Conservation (phyloP, 1,284 basidiomycete genomes). For the Trichosporon sp. region DNA sequence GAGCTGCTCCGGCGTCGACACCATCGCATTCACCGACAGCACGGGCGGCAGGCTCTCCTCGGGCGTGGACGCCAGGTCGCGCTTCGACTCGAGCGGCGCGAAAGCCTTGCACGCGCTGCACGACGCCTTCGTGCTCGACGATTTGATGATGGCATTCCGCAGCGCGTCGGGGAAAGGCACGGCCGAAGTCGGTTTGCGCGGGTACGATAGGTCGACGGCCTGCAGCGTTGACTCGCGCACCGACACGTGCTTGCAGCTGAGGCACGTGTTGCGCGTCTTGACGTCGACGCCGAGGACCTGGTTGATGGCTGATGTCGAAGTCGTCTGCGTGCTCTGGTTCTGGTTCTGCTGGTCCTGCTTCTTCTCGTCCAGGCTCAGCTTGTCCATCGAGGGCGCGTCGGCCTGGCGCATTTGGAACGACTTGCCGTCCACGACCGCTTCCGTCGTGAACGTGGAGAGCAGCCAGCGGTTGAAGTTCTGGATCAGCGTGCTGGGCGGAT, state of each 20-base stretch:
- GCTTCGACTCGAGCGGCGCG: conserved; percentile 64
- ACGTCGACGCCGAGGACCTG: conserved; percentile 74
- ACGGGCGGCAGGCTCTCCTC: conserved; percentile 65
- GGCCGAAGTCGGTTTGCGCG: conserved; percentile 11
- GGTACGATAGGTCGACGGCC: conserved; percentile 78
- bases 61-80: conserved; percentile 59
- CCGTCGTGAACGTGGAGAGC: conserved; percentile 50
- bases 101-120: conserved; percentile 79
- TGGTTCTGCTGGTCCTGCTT: not conserved
- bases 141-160: conserved; percentile 69
- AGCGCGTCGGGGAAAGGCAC: conserved; percentile 62
- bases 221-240: conserved; percentile 71
- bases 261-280: conserved; percentile 68
- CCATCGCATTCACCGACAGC: conserved; percentile 80
- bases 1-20: conserved; percentile 68
- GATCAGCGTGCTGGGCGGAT: conserved; percentile 78
- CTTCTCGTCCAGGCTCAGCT: conserved; percentile 9
- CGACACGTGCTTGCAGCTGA: conserved; percentile 63
- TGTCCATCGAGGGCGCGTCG: too few relatives aligned
- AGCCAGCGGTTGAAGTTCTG: conserved; percentile 94
- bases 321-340: not conserved
- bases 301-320: conserved; percentile 59
- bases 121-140: conserved; percentile 74
- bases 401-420: conserved; percentile 24
- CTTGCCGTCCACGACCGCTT: conserved; percentile 34